Evolutionary conservation across 1,284 basidiomycete genomes (phyloP).

Genomic region (Lignosus rhinocerotis): DNA sequence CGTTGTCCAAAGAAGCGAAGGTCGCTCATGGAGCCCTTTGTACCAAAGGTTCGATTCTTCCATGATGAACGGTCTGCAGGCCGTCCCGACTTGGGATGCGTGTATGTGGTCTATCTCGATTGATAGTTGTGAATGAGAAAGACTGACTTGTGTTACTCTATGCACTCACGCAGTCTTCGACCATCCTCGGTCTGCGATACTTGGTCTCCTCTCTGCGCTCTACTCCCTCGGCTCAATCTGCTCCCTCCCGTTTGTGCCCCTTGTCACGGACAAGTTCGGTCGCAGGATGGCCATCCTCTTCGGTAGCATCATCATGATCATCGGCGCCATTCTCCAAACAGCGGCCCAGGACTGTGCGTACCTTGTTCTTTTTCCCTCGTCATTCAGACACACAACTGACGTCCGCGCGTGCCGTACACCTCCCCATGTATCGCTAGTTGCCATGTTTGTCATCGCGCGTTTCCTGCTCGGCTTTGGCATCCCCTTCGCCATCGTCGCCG

Average conservation of each 20-base stretch:
- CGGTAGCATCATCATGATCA: slow-evolving; percentile 61
- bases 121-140: neutral
- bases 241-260: slow-evolving; percentile 64
- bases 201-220: slow-evolving; percentile 53
- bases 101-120: slow-evolving; percentile 38
- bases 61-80: slow-evolving; percentile 65
- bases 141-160: neutral
- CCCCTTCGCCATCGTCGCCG: slow-evolving; percentile 50
- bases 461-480: slow-evolving; percentile 57
- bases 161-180: slow-evolving; percentile 41
- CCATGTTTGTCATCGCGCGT: slow-evolving; percentile 52
- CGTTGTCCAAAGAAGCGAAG: neutral
- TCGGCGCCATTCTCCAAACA: slow-evolving; percentile 66
- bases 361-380: neutral
- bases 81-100: slow-evolving; percentile 57
- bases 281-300: slow-evolving; percentile 59
- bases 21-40: neutral
- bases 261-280: slow-evolving; percentile 63
- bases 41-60: slow-evolving; percentile 51
- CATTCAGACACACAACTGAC: neutral
- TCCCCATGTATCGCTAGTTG: neutral
- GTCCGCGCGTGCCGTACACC: neutral
- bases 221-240: slow-evolving; percentile 57
- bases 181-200: slow-evolving; percentile 47
- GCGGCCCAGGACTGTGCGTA: slow-evolving; percentile 58